phyloP scores from a whole-genome alignment of 352 stramenopile species.

The Phytophthora quininea region DNA sequence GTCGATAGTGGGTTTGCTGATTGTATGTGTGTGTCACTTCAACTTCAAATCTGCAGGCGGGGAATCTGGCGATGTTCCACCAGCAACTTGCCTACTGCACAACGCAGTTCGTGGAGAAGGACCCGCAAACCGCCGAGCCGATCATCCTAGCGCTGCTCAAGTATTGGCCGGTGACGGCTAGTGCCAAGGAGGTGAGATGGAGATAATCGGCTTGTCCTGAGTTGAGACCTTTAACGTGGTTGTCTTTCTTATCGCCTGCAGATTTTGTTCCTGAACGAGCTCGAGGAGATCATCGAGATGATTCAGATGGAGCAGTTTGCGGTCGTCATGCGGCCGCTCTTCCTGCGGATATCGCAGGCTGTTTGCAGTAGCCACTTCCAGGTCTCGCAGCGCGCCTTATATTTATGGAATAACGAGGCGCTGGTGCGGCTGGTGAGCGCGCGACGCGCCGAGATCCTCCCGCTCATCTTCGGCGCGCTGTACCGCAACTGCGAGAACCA shows the following conservation, averaged over 20 bases:
- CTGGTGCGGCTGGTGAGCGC: slow-evolving; percentile 95
- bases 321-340: slow-evolving; percentile 75
- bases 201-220: neutral
- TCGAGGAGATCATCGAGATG: slow-evolving; percentile 98
- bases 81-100: slow-evolving; percentile 99
- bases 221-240: no score
- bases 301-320: slow-evolving; percentile 86
- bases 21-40: neutral
- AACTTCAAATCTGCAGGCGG: slow-evolving; percentile 42
- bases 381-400: slow-evolving; percentile 96
- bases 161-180: slow-evolving; percentile 94
- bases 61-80: slow-evolving; percentile 96
- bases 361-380: slow-evolving; percentile 96
- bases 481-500: slow-evolving; percentile 92
- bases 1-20: no score
- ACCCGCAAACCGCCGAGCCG: slow-evolving; percentile 94
- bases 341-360: slow-evolving; percentile 81
- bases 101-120: slow-evolving; percentile 99
- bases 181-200: slow-evolving; percentile 80
- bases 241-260: slow-evolving; percentile 52
- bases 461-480: slow-evolving; percentile 94
- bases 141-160: slow-evolving; percentile 95
- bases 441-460: slow-evolving; percentile 92
- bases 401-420: slow-evolving; percentile 99
- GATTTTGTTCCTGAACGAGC: slow-evolving; percentile 97